Evolutionary conservation across 176 grass and related monocot genomes (phyloP), one percentile per base, ranked within the genome.

Genomic region (Carex littledalei): DNA sequence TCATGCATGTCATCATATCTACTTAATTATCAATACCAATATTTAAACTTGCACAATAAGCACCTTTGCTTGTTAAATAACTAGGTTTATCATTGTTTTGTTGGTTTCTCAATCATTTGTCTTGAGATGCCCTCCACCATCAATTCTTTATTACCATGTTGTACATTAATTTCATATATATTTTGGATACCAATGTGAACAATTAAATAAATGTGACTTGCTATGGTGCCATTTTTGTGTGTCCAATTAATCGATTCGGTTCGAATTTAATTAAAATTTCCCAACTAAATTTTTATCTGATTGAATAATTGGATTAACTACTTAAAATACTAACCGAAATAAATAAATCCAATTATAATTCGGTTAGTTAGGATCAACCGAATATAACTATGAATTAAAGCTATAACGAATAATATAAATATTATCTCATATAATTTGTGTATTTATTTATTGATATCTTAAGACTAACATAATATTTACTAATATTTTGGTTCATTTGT

Each of bases 51-150:
- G 62, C 78, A 69, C 22, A 50, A 61, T 85, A 88, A 77, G 86
- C 86, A 86, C 85, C 76, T 59, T 79, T 79, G 76, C 54, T 81
- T 45, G 55, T 39, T 81, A 81, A 81, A 60, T 63, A 60, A 81
- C 35, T 63, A 63, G 79, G 74, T 86, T 67, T 71, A 91, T 87
- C 87, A 91, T 89, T 87, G 77, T 89, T 89, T 57, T 84, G 75
- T 89, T 85, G 66, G 67, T 80, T 85, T 88, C 52, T 88, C 84
- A 92, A 92, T 94, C 80, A 91, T 94, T 90, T 90, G 88, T 71
- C 69, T 81, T 72, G 80, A 86, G 66, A 92, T 84, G 66, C 86
- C 77, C 59, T 82, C 60, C 80, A 82, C 80, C 80, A 82, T 82
- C 18, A 49, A 52, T 66, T 62, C n/a, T 82, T 66, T 66, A 60